phyloP scores from a whole-genome alignment of 1,139 yeast genomes.

The Debaryomyces nepalensis region DNA sequence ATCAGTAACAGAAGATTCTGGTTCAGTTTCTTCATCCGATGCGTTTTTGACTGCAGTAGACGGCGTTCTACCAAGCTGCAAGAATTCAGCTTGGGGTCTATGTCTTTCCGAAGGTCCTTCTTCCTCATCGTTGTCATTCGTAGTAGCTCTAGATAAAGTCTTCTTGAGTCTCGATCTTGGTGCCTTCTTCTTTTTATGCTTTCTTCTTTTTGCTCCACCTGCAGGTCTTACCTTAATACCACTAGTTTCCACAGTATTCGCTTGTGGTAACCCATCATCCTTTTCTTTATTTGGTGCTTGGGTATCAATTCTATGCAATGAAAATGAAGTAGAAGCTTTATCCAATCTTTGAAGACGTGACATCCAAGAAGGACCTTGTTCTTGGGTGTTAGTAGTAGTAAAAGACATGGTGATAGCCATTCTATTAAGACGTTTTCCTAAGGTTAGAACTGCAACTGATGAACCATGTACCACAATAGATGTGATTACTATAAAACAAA shows the following conservation, averaged over 20 bases:
- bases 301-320: conserved; percentile 82
- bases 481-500: conserved; percentile 79
- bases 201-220: conserved; percentile 69
- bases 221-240: conserved; percentile 77
- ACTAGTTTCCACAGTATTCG: conserved; percentile 60
- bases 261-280: conserved; percentile 23
- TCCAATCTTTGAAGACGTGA: conserved; percentile 83
- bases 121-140: conserved; percentile 29
- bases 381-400: conserved; percentile 70
- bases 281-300: conserved; percentile 31
- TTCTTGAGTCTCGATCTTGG: conserved; percentile 33
- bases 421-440: conserved; percentile 87
- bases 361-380: conserved; percentile 75
- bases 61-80: conserved; percentile 44
- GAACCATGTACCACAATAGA: conserved; percentile 96
- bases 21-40: conserved; percentile 25
- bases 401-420: conserved; percentile 93
- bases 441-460: conserved; percentile 88
- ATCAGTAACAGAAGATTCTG: conserved; percentile 13
- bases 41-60: conserved; percentile 22
- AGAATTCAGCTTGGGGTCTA: conserved; percentile 46
- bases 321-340: conserved; percentile 71
- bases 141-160: conserved; percentile 33
- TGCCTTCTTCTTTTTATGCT: conserved; percentile 40
- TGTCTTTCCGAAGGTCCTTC: conserved; percentile 28